Evolutionary conservation across 1,284 basidiomycete genomes (phyloP), one percentile per base, ranked within the genome.

Genomic region (Ceratobasidium sp.): DNA sequence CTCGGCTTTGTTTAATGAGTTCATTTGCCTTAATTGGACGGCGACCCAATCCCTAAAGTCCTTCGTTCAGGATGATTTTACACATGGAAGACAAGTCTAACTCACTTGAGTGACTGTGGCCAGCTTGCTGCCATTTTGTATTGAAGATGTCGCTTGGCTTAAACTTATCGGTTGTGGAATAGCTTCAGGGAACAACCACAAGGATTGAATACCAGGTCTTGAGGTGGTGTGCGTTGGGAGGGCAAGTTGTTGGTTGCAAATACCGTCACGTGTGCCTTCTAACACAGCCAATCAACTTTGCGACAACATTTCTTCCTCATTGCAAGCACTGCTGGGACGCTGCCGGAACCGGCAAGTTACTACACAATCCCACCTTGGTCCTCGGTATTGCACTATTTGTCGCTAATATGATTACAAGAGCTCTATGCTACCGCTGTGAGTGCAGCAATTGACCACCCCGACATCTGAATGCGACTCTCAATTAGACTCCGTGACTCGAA

Each of bases 21-120:
- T 91, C 90, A 94, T 94, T 85, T 93, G 90, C 52, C 91, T 90
- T 29, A 95, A 85, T 83, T 93, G 94, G 84, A 89, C 90, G 80
- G 92, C 92, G 67, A 95, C 93, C 93, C 93, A 95, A 83, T 93
- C 92, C 85, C 93, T 95, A 61, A n/a, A 37, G 13, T 13, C 32
- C 32, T 9, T 65, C n/a, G 59, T 11, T 49, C n/a, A 29, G 51
- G 25, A 49, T 49, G 44, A 1, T 19, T 17, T 51, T 15, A 17
- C 15, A 13, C 32, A 32, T 46, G 49, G 49, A 44, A 64, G 51
- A 64, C 49, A 46, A 62, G 44, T 73, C 40, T 44, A 19, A 64
- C 37, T 61, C 34, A 74, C 71, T 74, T 74, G 19, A 74, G 51
- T n/a, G 71, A 74, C 51, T 74, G 71, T 44, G 71, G 71, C 71